phyloP scores from a whole-genome alignment of 352 stramenopile species.

The Globisporangium megalacanthum region DNA sequence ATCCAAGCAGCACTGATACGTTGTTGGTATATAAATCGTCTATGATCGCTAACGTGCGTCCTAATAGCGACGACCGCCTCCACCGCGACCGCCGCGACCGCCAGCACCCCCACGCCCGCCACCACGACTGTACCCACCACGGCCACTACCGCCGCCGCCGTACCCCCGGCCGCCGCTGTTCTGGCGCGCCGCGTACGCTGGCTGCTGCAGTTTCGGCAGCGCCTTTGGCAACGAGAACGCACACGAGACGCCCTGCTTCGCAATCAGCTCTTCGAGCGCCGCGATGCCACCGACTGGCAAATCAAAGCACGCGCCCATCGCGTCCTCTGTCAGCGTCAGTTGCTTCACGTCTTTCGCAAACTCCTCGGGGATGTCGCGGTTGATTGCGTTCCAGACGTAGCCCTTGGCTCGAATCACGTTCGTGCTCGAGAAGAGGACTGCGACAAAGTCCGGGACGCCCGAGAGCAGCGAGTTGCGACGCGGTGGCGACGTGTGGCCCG shows the following conservation, averaged over 20 bases:
- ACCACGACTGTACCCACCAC: constrained; percentile 31
- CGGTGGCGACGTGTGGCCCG: constrained; percentile 82
- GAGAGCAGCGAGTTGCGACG: constrained; percentile 85
- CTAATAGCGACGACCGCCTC: constrained; percentile 3
- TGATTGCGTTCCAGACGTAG: constrained; percentile 91
- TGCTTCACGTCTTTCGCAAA: constrained; percentile 83
- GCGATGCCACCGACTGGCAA: constrained; percentile 63
- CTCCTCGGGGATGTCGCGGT: constrained; percentile 78
- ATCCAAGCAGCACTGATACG: too few species aligned
- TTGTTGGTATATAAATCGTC: background rate
- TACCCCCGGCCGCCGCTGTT: constrained; percentile 34
- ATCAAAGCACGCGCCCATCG: constrained; percentile 89
- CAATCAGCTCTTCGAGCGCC: constrained; percentile 70
- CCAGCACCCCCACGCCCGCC: constrained; percentile 24
- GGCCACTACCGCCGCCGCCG: constrained; percentile 22
- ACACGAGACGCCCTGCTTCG: constrained; percentile 44
- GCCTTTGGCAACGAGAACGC: constrained; percentile 77
- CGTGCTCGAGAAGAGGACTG: constrained; percentile 78
- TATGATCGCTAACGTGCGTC: background rate
- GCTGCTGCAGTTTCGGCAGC: constrained; percentile 73
- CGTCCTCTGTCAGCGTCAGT: constrained; percentile 86
- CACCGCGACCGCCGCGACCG: background rate
- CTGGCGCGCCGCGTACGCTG: constrained; percentile 42
- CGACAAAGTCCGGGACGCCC: constrained; percentile 87
- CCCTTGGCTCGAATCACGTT: constrained; percentile 83